A percentile compares a stretch with the other conserved stretches of the same genome.
Conservation (phyloP, 768 basidiomycete species). For the Psilocybe cubensis region DNA sequence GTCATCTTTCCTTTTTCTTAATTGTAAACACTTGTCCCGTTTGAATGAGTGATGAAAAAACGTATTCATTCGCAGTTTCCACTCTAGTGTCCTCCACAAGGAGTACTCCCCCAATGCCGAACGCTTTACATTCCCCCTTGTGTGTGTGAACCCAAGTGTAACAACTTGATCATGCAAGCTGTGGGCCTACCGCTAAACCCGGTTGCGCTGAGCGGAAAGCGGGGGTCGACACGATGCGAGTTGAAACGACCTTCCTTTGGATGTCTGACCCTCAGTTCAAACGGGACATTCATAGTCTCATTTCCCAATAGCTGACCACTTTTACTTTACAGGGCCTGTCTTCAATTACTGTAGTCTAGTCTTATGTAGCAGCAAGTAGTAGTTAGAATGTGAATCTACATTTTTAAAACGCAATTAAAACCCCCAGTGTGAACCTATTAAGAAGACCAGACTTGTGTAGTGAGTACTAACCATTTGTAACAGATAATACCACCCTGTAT, state of each 20-base stretch:
- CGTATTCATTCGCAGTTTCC: constrained; percentile 88
- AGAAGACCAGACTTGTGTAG: too few species aligned
- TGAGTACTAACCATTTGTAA: too few species aligned
- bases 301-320: neutral
- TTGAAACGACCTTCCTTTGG: constrained; percentile 81
- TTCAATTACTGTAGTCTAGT: too few species aligned
- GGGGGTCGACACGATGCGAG: constrained; percentile 69
- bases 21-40: constrained; percentile 10
- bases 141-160: constrained; percentile 72
- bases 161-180: constrained; percentile 25
- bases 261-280: constrained; percentile 66
- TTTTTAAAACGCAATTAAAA: too few species aligned
- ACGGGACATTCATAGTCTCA: neutral
- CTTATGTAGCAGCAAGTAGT: too few species aligned
- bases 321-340: neutral
- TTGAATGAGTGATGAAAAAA: constrained; percentile 50
- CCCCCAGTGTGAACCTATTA: too few species aligned
- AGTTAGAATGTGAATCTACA: neutral
- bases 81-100: constrained; percentile 67
- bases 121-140: constrained; percentile 72
- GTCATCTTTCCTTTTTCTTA: constrained; percentile 7
- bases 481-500: too few species aligned
- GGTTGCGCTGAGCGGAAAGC: constrained; percentile 1
- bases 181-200: constrained; percentile 63
- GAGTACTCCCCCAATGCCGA: constrained; percentile 77